phyloP scores from a whole-genome alignment of 2,329 filamentous ascomycete species.

The Cephalotrichum gorgonifer region DNA sequence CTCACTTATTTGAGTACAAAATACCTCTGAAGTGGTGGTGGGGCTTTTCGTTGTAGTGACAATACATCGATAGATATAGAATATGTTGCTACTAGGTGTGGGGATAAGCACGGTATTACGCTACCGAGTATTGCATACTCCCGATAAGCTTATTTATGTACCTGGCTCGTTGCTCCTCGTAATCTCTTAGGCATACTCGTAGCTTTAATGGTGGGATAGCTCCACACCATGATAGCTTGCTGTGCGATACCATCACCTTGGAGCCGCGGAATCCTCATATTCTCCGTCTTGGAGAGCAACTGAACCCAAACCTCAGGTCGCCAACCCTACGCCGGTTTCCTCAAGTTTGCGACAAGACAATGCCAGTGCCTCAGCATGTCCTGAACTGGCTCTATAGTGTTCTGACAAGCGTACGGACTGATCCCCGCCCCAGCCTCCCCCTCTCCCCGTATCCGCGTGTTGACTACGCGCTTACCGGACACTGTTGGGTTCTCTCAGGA shows the following conservation, averaged over 20 bases:
- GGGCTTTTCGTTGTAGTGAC: too few relatives aligned
- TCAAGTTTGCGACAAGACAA: conserved; percentile 20
- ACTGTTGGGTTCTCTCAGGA: conserved; percentile 45
- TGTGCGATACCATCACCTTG: background rate
- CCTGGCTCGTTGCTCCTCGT: too few relatives aligned
- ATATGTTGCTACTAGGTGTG: too few relatives aligned
- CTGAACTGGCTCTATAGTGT: conserved; percentile 94
- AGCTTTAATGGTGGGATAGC: background rate
- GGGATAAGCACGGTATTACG: too few relatives aligned
- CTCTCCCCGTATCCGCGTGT: too few relatives aligned
- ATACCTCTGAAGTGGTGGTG: too few relatives aligned
- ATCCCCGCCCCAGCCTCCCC: background rate
- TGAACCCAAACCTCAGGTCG: background rate
- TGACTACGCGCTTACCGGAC: background rate
- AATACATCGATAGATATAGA: too few relatives aligned
- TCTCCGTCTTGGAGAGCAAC: background rate
- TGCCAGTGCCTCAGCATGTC: conserved; percentile 77
- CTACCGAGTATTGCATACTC: too few relatives aligned
- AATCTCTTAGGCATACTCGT: too few relatives aligned
- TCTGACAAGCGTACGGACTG: conserved; percentile 55
- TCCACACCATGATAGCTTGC: background rate
- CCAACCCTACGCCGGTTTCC: background rate
- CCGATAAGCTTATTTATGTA: too few relatives aligned
- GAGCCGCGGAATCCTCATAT: background rate
- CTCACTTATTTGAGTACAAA: too few relatives aligned